phyloP scores from a whole-genome alignment of 139 green algal species.

The Edaphochlamys debaryana region DNA sequence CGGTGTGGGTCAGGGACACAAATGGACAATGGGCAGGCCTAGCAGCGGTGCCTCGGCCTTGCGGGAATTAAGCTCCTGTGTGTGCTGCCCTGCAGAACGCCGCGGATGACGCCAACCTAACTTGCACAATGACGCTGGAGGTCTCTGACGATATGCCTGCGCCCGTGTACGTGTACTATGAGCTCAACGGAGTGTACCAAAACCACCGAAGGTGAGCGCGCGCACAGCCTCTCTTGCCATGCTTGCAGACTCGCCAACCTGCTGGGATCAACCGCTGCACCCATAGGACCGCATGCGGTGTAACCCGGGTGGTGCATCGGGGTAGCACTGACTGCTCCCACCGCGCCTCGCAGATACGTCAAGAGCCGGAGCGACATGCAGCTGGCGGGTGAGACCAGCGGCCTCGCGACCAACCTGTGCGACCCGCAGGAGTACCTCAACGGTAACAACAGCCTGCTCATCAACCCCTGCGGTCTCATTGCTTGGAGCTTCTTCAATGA shows the following conservation, averaged over 20 bases:
- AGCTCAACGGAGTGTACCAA: conserved; percentile 91
- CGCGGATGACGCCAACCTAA: conserved; percentile 26
- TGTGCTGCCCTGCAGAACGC: conserved; percentile 21
- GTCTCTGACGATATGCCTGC: conserved; percentile 62
- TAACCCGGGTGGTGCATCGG: too few species aligned
- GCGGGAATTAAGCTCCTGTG: neutral
- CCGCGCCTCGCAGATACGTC: conserved; percentile 82
- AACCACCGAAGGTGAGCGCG: conserved; percentile 85
- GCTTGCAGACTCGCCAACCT: too few species aligned
- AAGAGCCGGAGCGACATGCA: conserved; percentile 80
- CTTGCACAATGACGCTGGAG: conserved; percentile 62
- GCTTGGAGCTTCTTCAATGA: conserved; percentile 97
- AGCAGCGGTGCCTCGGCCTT: neutral
- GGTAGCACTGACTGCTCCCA: too few species aligned
- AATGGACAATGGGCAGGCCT: neutral
- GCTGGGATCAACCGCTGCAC: too few species aligned
- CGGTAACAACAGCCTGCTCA: conserved; percentile 50
- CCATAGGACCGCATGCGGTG: too few species aligned
- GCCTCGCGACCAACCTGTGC: conserved; percentile 57
- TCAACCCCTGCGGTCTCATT: conserved; percentile 94
- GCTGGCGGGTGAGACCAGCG: conserved; percentile 59
- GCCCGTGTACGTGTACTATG: conserved; percentile 93
- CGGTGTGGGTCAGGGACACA: too few species aligned
- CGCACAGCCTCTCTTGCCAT: neutral
- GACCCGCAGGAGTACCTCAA: conserved; percentile 58